Conservation (phyloP, 2,329 filamentous ascomycete species). For the Aspergillus sp. region DNA sequence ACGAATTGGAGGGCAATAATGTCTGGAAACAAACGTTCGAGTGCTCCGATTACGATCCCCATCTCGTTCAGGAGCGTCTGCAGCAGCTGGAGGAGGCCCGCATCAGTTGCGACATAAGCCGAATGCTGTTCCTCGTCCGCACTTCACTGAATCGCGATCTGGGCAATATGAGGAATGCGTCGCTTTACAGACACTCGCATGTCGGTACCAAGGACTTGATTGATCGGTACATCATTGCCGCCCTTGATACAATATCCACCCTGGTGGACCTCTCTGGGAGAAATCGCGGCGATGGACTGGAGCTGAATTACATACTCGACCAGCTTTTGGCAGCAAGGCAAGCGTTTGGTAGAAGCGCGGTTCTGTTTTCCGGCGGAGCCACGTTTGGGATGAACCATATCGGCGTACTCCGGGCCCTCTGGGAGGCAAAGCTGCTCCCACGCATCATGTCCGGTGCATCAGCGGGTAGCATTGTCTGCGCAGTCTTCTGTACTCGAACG, state of each 20-base stretch:
- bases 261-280: slow-evolving; percentile 55
- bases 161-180: slow-evolving; percentile 74
- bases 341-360: slow-evolving; percentile 73
- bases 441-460: slow-evolving; percentile 82
- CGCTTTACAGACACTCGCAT: slow-evolving; percentile 74
- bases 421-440: slow-evolving; percentile 64
- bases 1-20: slow-evolving; percentile 69
- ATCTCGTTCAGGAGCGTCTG: slow-evolving; percentile 60
- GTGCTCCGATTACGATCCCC: slow-evolving; percentile 61
- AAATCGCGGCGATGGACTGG: slow-evolving; percentile 44
- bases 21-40: slow-evolving; percentile 64
- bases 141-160: slow-evolving; percentile 72
- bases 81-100: slow-evolving; percentile 66
- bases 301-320: slow-evolving; percentile 54
- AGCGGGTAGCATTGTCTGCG: slow-evolving; percentile 76
- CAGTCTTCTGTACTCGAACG: slow-evolving; percentile 66
- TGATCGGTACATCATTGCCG: slow-evolving; percentile 75
- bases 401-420: slow-evolving; percentile 73
- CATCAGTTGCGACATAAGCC: slow-evolving; percentile 58
- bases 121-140: slow-evolving; percentile 72
- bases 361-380: slow-evolving; percentile 74
- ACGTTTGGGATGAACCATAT: slow-evolving; percentile 91
- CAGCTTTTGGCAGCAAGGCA: slow-evolving; percentile 63
- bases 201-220: slow-evolving; percentile 80
- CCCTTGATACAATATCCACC: slow-evolving; percentile 61